Percentiles rank a stretch among this genome's conserved stretches.
Conservation (phyloP, 106 monocot species). For the Posidonia australis region DNA sequence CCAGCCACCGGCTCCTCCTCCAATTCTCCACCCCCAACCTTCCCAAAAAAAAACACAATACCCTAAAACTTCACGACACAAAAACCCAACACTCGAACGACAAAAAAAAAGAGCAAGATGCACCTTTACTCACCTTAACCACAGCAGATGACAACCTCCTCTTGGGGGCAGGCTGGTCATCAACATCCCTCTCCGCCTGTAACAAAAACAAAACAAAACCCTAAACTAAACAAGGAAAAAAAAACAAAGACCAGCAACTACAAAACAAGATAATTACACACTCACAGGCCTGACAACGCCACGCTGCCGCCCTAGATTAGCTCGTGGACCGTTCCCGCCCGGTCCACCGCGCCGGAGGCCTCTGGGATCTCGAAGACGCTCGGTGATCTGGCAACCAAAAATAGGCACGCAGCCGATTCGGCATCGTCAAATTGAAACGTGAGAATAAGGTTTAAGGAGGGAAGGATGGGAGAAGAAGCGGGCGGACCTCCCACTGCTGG, state of each 20-base stretch:
- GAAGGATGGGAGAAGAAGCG: not conserved
- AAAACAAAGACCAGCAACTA: not conserved
- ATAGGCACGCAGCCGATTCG: no score
- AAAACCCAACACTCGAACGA: not conserved
- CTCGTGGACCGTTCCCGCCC: slow-evolving; percentile 24
- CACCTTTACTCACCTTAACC: slow-evolving; percentile 40
- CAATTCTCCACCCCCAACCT: slow-evolving; percentile 55
- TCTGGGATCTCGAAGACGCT: slow-evolving; percentile 77
- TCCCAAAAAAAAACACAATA: not conserved
- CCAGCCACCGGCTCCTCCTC: slow-evolving; percentile 13
- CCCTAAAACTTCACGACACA: not conserved
- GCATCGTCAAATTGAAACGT: no score
- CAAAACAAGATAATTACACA: not conserved
- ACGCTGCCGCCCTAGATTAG: slow-evolving; percentile 22
- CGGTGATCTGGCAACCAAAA: slow-evolving; percentile 49
- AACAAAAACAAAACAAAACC: not conserved
- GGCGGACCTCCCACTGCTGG: slow-evolving; percentile 79
- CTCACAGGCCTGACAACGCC: slow-evolving; percentile 61
- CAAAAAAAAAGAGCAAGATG: not conserved
- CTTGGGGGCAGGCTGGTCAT: slow-evolving; percentile 66
- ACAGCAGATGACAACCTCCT: slow-evolving; percentile 72
- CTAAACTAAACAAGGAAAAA: not conserved
- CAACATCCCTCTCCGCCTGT: slow-evolving; percentile 32
- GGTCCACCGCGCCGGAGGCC: slow-evolving; percentile 65
- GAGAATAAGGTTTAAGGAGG: not conserved